A percentile compares a stretch with the other conserved stretches of the same genome.
phyloP scores from a whole-genome alignment of 192 early-diverging fungal genomes.

The Coemansia sp. region DNA sequence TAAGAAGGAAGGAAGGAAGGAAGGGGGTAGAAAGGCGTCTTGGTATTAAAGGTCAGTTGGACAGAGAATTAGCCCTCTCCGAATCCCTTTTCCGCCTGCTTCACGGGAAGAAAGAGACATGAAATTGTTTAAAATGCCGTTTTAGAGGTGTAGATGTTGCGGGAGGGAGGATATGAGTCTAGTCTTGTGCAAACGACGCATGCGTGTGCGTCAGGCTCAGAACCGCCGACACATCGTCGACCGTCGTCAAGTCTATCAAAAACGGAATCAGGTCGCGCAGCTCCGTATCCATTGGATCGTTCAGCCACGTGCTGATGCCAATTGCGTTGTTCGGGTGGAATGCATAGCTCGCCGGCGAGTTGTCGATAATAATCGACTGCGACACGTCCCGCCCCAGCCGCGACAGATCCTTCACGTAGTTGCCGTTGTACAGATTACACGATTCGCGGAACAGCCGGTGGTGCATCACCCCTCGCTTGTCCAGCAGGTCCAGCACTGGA shows the following conservation, averaged over 20 bases:
- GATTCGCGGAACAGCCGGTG: constrained; percentile 96
- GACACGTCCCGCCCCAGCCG: constrained; percentile 83
- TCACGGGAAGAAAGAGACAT: constrained; percentile 2
- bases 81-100: background rate
- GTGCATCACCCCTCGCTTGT: constrained; percentile 78
- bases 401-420: constrained; percentile 96
- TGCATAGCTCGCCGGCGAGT: constrained; percentile 92
- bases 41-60: background rate
- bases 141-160: constrained; percentile 5
- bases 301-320: constrained; percentile 94
- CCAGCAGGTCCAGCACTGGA: constrained; percentile 93
- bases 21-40: too few relatives aligned
- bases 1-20: too few relatives aligned
- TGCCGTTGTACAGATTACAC: constrained; percentile 92
- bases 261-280: constrained; percentile 93
- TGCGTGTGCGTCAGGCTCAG: constrained; percentile 59
- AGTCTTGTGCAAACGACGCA: constrained; percentile 26
- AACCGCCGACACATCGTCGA: constrained; percentile 84
- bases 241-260: constrained; percentile 83
- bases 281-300: constrained; percentile 95
- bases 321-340: constrained; percentile 97
- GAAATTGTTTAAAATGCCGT: constrained; percentile 4
- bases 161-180: background rate
- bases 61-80: too few relatives aligned
- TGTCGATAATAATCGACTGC: constrained; percentile 90